Conservation (phyloP, 2,329 filamentous ascomycete species). For the Mycosphaerella sp. region DNA sequence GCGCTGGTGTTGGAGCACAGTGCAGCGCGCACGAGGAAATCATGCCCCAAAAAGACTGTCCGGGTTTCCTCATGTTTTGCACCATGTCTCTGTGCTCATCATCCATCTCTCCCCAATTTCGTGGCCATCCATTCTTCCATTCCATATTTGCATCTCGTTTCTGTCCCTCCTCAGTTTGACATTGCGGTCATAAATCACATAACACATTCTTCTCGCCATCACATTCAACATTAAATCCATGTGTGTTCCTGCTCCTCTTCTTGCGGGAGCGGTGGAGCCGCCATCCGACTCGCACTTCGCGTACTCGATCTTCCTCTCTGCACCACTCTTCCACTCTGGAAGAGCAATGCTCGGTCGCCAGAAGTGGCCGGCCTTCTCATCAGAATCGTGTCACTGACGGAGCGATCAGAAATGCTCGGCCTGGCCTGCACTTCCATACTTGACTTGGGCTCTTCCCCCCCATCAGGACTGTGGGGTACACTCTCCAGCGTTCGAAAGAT, state of each 20-base stretch:
- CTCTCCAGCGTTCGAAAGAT: slow-evolving; percentile 24
- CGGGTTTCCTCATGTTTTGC: background rate
- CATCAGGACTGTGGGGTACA: slow-evolving; percentile 22
- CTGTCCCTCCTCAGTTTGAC: background rate
- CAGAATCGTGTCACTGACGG: slow-evolving; percentile 10
- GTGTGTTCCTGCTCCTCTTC: slow-evolving; percentile 8
- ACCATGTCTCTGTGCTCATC: background rate
- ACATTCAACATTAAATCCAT: slow-evolving; percentile 9
- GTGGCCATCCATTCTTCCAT: background rate
- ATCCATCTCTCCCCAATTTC: too few species aligned
- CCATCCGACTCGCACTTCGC: slow-evolving; percentile 3
- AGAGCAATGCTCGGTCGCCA: slow-evolving; percentile 24
- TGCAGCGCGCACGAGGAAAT: too few species aligned
- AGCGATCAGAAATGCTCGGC: slow-evolving; percentile 3
- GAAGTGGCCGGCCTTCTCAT: slow-evolving; percentile 23
- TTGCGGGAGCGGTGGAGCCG: slow-evolving; percentile 6
- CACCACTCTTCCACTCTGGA: slow-evolving; percentile 25
- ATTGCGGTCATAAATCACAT: slow-evolving; percentile 1
- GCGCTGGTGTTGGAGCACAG: too few species aligned
- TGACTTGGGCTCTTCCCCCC: slow-evolving; percentile 3
- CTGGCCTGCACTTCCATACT: background rate
- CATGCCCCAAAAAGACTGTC: too few species aligned
- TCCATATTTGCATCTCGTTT: background rate
- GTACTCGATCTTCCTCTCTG: slow-evolving; percentile 18
- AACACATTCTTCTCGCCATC: slow-evolving; percentile 5